Base-by-base conservation (phyloP, 2,329 filamentous ascomycete species). In the Pyrenochaeta sp. region DNA sequence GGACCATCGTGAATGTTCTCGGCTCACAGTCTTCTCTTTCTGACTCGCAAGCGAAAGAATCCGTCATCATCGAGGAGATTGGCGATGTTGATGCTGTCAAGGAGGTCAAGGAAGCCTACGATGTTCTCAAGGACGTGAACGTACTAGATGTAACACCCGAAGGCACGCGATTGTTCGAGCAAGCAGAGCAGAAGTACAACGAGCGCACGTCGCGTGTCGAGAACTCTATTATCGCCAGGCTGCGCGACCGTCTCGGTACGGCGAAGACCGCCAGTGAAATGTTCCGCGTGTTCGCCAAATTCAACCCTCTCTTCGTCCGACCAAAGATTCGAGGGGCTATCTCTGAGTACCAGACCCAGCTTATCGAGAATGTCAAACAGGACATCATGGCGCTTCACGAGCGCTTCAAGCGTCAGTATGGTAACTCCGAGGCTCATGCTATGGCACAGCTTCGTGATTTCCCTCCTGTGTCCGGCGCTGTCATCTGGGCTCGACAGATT, bases 251-350 rank as follows among this genome's bases (percentile, higher is more conserved):
- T 57, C 85, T 99, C 54, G 95, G 93, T 13, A 97, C 93, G 6
- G 94, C 95, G 12, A 97, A 96, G 83, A 97, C 93, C 61, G 95
- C 95, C 40, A 98, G 96, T 74, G 96, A 99, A 79, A 99, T 99
- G 95, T 99, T 99, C 78, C 91, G 96, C 53, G 95, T 99, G 61
- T 99, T 99, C 77, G 98, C 95, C 52, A 98, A 98, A 76, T 99
- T 99, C 86, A 99, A 99, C 75, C 95, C 95, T 1, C 88, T 99
- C 30, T 96, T 99, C 69, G 94, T 99, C 55, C 89, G 95, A 58
- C 95, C 95, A n/a, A 99, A 99, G 84, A 98, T 99, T 80, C 90
- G 95, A 65, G 93, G 96, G 66, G 96, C 95, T 54, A 99, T 99
- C 72, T 91, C 93, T 43, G 94, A 99, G 80, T 99, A 99, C 76